phyloP scores from a whole-genome alignment of 306 rosid species.

The Pyrus pyrifolia region DNA sequence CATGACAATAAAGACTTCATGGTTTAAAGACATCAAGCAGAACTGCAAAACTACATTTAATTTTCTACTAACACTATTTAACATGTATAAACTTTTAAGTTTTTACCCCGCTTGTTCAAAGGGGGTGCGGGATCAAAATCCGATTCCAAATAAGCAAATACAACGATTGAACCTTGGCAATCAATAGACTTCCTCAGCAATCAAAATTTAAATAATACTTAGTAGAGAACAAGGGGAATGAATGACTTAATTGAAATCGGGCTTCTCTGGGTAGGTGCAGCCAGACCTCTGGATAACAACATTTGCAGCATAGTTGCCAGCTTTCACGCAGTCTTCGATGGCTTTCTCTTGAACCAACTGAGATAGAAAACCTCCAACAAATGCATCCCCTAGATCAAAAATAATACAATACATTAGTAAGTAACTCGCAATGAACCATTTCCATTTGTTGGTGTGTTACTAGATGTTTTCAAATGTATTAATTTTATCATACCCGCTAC shows the following conservation, averaged over 20 bases:
- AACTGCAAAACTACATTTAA: too few relatives aligned
- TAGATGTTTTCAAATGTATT: not conserved
- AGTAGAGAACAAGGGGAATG: not conserved
- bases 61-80: too few relatives aligned
- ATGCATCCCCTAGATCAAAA: conserved; percentile 69
- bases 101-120: too few relatives aligned
- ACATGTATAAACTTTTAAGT: too few relatives aligned
- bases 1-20: too few relatives aligned
- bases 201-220: conserved; percentile 1
- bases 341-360: conserved; percentile 72
- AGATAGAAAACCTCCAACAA: conserved; percentile 90
- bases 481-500: not conserved
- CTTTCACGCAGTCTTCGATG: conserved; percentile 73
- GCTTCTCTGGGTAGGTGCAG: conserved; percentile 94
- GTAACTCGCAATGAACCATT: not conserved
- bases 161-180: not conserved
- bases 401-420: not conserved
- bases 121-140: too few relatives aligned
- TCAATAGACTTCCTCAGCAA: not conserved
- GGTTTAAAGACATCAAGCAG: too few relatives aligned
- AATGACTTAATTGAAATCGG: conserved; percentile 43
- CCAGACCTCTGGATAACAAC: conserved; percentile 89
- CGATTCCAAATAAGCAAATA: not conserved
- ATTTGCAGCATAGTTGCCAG: conserved; percentile 79
- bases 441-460: not conserved